Conservation (phyloP, 2,329 filamentous ascomycete genomes). For the Beauveria bassiana region DNA sequence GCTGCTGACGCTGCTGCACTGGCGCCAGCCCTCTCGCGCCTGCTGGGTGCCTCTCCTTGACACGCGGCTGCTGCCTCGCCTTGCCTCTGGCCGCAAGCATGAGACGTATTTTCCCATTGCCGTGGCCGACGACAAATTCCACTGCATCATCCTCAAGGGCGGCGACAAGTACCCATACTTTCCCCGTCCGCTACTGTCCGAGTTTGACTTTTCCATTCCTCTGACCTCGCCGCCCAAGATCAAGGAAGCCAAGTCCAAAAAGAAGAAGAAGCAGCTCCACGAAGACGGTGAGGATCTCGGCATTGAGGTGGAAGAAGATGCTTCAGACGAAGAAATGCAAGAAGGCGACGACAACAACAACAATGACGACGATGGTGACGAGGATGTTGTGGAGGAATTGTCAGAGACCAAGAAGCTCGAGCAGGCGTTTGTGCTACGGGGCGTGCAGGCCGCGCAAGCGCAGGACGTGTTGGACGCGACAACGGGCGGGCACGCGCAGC, state of each 20-base stretch:
- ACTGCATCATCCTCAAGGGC: constrained; percentile 98
- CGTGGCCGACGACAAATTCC: constrained; percentile 83
- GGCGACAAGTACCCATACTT: constrained; percentile 90
- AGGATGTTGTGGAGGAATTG: constrained; percentile 22
- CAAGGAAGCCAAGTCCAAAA: constrained; percentile 26
- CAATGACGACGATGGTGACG: constrained; percentile 25
- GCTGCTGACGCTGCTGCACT: constrained; percentile 79
- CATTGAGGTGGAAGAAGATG: constrained; percentile 23
- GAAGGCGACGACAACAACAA: constrained; percentile 30
- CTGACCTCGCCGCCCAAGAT: constrained; percentile 47
- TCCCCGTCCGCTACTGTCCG: constrained; percentile 78
- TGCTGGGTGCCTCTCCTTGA: constrained; percentile 90
- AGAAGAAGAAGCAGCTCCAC: constrained; percentile 17
- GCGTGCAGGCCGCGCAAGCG: constrained; percentile 64
- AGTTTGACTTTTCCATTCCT: constrained; percentile 88
- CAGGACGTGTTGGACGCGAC: constrained; percentile 66
- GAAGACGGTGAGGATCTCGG: constrained; percentile 23
- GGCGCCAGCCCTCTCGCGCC: constrained; percentile 78
- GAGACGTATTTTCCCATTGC: constrained; percentile 95
- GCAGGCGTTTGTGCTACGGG: constrained; percentile 71
- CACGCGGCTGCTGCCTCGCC: constrained; percentile 72
- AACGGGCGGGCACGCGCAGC: constrained; percentile 49
- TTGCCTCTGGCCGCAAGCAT: constrained; percentile 75
- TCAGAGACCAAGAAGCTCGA: constrained; percentile 60
- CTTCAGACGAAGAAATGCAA: constrained; percentile 22